These are phyloP conservation scores for Petunia secreta DNA, from an alignment of 257 asterid genomes.

Conservation along the genomic window DNA sequence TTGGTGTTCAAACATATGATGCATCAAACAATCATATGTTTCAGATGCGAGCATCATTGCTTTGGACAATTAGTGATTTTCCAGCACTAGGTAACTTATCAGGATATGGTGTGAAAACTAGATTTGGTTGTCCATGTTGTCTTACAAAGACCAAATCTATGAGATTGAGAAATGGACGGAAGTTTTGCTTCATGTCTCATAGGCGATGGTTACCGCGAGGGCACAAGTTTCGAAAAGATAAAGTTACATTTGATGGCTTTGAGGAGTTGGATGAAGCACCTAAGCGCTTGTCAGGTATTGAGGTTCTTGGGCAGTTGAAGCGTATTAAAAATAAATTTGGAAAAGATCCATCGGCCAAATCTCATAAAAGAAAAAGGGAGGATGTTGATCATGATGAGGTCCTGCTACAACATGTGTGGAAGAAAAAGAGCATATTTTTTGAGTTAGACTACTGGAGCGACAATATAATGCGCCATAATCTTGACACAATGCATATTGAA, in stretches of 20 bases:
- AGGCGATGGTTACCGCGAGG: background rate
- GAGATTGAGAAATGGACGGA: background rate
- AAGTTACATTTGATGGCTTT: background rate
- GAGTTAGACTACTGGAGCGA: constrained; percentile 28
- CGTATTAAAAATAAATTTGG: background rate
- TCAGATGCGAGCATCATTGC: background rate
- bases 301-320: background rate
- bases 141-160: background rate
- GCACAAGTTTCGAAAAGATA: background rate
- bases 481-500: constrained; percentile 26
- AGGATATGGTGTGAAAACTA: background rate
- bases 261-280: background rate
- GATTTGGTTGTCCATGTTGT: background rate
- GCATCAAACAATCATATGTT: no score
- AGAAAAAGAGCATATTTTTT: constrained; percentile 27
- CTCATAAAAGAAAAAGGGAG: background rate
- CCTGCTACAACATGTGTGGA: constrained; percentile 6
- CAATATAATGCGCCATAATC: constrained; percentile 10
- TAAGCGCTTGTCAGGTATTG: background rate
- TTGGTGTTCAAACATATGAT: background rate
- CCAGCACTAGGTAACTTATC: background rate
- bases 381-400: background rate
- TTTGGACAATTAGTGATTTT: constrained; percentile 25
- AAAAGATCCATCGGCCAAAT: background rate
- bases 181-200: background rate